phyloP scores from a whole-genome alignment of 2,329 filamentous ascomycete genomes.

The Xylaria arbuscula region DNA sequence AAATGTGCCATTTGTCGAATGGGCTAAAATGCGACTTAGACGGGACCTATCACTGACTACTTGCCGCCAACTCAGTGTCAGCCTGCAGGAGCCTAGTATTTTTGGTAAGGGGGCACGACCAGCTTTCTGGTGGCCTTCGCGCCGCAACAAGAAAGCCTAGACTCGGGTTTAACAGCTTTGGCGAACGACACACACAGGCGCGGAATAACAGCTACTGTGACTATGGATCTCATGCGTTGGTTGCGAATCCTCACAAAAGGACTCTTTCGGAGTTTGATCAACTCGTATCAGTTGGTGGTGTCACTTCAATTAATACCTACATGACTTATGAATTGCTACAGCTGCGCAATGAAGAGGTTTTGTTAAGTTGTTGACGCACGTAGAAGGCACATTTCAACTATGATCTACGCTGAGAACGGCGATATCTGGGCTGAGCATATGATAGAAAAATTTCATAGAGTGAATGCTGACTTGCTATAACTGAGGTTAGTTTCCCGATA shows the following conservation, averaged over 20 bases:
- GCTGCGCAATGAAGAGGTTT: constrained; percentile 60
- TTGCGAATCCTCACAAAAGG: constrained; percentile 39
- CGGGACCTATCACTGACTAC: constrained; percentile 10
- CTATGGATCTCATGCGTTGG: constrained; percentile 62
- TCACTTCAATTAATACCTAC: constrained; percentile 59
- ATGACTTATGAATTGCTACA: constrained; percentile 62
- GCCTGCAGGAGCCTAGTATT: constrained; percentile 54
- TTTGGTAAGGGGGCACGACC: constrained; percentile 59
- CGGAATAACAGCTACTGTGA: constrained; percentile 62
- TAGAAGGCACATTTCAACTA: constrained; percentile 59
- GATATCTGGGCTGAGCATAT: constrained; percentile 66
- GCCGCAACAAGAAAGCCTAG: constrained; percentile 60
- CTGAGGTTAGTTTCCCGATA: constrained; percentile 5
- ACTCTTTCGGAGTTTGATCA: constrained; percentile 54
- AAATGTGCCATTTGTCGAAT: neutral
- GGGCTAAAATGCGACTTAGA: neutral
- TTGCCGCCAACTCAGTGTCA: constrained; percentile 49
- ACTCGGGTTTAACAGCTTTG: constrained; percentile 57
- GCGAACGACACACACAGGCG: constrained; percentile 58
- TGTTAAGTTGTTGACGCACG: constrained; percentile 61
- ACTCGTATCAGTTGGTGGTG: constrained; percentile 52
- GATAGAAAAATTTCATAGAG: no score
- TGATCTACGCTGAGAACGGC: constrained; percentile 67
- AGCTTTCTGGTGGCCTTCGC: constrained; percentile 68
- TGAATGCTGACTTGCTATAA: neutral